Evolutionary conservation across 352 stramenopile genomes (phyloP).

Genomic region (Phytophthora hibernalis): DNA sequence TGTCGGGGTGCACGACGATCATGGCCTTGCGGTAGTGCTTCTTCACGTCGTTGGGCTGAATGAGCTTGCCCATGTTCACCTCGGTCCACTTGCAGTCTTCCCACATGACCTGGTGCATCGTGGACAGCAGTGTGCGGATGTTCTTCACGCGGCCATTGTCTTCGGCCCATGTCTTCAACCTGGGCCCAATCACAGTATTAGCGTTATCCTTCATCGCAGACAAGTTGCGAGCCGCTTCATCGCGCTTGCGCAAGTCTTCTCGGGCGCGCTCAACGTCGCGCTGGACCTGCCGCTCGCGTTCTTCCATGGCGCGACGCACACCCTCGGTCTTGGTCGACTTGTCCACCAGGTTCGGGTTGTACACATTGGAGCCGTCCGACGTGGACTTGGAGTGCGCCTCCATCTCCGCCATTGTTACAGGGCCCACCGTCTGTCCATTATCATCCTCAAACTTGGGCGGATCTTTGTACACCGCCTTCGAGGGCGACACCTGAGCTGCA

Average conservation of each 20-base stretch:
- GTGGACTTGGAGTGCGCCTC: conserved; percentile 65
- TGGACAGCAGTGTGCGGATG: conserved; percentile 91
- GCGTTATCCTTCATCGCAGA: conserved; percentile 75
- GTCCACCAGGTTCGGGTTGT: conserved; percentile 86
- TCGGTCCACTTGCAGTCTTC: conserved; percentile 88
- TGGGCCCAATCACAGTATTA: conserved; percentile 60
- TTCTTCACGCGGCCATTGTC: conserved; percentile 92
- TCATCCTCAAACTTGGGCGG: conserved; percentile 84
- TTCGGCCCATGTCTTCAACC: conserved; percentile 85
- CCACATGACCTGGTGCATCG: conserved; percentile 94
- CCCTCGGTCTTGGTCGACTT: conserved; percentile 82
- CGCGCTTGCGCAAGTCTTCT: conserved; percentile 74
- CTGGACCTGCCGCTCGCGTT: conserved; percentile 78
- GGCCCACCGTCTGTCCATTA: conserved; percentile 77
- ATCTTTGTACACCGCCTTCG: conserved; percentile 40
- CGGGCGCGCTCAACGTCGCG: conserved; percentile 76
- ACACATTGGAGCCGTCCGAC: conserved; percentile 85
- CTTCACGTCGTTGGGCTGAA: conserved; percentile 91
- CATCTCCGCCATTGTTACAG: conserved; percentile 88
- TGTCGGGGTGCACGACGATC: conserved; percentile 94
- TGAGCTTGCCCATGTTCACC: conserved; percentile 93
- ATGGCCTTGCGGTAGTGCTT: conserved; percentile 93
- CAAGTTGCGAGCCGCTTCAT: conserved; percentile 64
- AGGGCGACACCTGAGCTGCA: conserved; percentile 17
- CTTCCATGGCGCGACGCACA: conserved; percentile 85